Base-by-base conservation (phyloP, 192 early-diverging fungal species). In the Chytriomyces hyalinus region DNA sequence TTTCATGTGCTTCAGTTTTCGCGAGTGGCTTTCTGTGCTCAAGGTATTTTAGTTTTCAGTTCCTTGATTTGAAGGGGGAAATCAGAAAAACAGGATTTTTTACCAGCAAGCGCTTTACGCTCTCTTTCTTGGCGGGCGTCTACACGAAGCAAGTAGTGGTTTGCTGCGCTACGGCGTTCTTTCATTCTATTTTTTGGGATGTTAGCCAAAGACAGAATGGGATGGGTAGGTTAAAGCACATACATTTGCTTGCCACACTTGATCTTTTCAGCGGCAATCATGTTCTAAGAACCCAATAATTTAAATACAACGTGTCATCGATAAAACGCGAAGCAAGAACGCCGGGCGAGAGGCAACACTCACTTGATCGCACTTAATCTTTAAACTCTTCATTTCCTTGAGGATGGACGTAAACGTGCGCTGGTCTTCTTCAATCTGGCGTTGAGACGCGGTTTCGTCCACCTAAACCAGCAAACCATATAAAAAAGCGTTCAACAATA, bases 91-190 rank as follows among this genome's bases (percentile, higher is more conserved):
- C 1, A 44, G 3, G n/a, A 73, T 73, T 17, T 26, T 24, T 11
- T 64, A 75, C 73, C 73, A n/a, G 26, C 43, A n/a, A 75, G 61
- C 10, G 20, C 28, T 26, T 65, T 62, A 11, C 62, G 36, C 46
- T 75, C 73, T 28, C 73, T 24, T 24, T 75, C 73, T 65, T 75
- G 73, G 20, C 73, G 62, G n/a, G n/a, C 44, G 49, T 75, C 73
- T 9, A 75, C 36, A 20, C 73, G 57, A 2, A 1, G 0, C 13
- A 75, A 63, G 20, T 65, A 49, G 1, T 67, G 60, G 53, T 57
- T 57, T n/a, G 53, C 53, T 3, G 53, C 53, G 4, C 20, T 57
- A 3, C 53, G 53, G 53, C 53, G 53, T 4, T 57, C 53, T 57
- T 57, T 57, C 53, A 57, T 57, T 20, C 53, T 57, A 2, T 1